phyloP scores from a whole-genome alignment of 2,329 filamentous ascomycete species.

The Stachybotrys chartarum region DNA sequence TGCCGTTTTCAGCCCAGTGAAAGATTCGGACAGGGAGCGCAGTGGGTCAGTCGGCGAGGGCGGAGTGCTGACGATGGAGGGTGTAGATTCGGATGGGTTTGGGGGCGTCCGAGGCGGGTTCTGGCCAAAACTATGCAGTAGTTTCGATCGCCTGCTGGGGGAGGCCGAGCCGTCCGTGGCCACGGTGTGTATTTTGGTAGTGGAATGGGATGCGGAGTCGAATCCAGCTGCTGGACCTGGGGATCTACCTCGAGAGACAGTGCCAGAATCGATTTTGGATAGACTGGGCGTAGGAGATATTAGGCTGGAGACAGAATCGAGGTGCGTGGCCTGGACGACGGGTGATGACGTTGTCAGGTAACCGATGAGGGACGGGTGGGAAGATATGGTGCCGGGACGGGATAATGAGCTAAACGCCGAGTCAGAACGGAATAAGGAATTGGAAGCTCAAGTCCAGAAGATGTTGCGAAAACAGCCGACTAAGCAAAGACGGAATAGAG shows the following conservation, averaged over 20 bases:
- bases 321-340: constrained; percentile 51
- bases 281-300: constrained; percentile 59
- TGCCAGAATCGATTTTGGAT: constrained; percentile 3
- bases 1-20: background rate
- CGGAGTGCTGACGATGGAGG: constrained; percentile 57
- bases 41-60: constrained; percentile 52
- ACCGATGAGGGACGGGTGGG: constrained; percentile 58
- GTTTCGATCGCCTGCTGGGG: constrained; percentile 17
- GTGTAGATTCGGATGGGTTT: constrained; percentile 32
- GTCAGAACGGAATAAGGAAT: constrained; percentile 1
- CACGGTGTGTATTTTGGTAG: constrained; percentile 20
- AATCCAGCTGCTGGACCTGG: constrained; percentile 10
- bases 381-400: constrained; percentile 29
- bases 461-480: too few relatives aligned
- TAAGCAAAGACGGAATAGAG: too few relatives aligned
- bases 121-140: constrained; percentile 21
- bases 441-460: background rate
- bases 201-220: constrained; percentile 10
- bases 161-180: constrained; percentile 20
- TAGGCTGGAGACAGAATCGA: constrained; percentile 19
- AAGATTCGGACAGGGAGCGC: constrained; percentile 8
- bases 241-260: constrained; percentile 8
- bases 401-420: constrained; percentile 12
- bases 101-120: constrained; percentile 41
- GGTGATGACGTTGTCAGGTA: constrained; percentile 65